phyloP scores from a whole-genome alignment of 2,329 filamentous ascomycete genomes.

The Hypoxylon sp. region DNA sequence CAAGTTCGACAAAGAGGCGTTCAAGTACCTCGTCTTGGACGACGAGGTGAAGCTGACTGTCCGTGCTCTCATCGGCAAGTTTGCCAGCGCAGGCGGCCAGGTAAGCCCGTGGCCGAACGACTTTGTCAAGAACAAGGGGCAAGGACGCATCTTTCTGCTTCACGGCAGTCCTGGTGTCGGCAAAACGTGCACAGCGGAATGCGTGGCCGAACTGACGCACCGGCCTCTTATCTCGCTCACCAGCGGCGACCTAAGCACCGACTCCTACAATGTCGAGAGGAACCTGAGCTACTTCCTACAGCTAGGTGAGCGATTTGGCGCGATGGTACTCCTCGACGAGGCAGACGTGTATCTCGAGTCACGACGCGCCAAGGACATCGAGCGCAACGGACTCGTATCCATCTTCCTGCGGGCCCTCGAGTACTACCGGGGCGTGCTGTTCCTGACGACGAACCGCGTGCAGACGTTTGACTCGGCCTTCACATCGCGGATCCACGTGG shows the following conservation, averaged over 20 bases:
- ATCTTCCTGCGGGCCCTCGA: slow-evolving; percentile 64
- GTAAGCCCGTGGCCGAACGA: slow-evolving; percentile 60
- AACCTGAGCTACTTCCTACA: slow-evolving; percentile 62
- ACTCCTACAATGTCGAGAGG: slow-evolving; percentile 54
- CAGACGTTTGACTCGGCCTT: slow-evolving; percentile 62
- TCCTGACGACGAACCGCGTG: slow-evolving; percentile 64
- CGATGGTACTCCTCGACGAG: slow-evolving; percentile 68
- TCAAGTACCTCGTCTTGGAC: slow-evolving; percentile 63
- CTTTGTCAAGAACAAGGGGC: slow-evolving; percentile 63
- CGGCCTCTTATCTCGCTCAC: slow-evolving; percentile 65
- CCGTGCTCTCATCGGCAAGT: slow-evolving; percentile 61
- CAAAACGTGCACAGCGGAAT: slow-evolving; percentile 69
- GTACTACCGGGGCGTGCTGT: slow-evolving; percentile 63
- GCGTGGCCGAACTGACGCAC: slow-evolving; percentile 63
- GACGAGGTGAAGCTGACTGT: slow-evolving; percentile 62
- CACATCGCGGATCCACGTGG: slow-evolving; percentile 62
- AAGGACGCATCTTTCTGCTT: slow-evolving; percentile 63
- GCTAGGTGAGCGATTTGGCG: slow-evolving; percentile 62
- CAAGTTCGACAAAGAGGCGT: slow-evolving; percentile 60
- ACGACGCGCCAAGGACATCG: slow-evolving; percentile 58
- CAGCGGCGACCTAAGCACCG: slow-evolving; percentile 60
- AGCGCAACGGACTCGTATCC: slow-evolving; percentile 61
- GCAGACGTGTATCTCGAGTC: slow-evolving; percentile 70
- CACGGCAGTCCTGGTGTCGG: slow-evolving; percentile 67
- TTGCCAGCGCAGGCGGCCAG: slow-evolving; percentile 55